These are phyloP conservation scores for Physcia stellaris DNA, from an alignment of 495 filamentous ascomycete genomes.

Conservation along the genomic window DNA sequence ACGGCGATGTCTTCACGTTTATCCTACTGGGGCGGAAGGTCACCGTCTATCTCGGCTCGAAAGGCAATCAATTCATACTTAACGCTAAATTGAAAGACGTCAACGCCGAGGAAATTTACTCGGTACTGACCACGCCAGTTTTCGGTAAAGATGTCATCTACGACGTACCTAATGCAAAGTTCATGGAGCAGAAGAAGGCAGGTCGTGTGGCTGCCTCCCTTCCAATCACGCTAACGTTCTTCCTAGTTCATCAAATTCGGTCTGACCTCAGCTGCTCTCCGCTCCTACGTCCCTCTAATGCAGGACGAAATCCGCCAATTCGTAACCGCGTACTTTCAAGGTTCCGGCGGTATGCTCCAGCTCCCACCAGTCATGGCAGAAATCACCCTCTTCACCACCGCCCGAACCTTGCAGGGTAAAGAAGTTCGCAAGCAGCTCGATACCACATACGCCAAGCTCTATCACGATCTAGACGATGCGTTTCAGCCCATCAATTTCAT, in stretches of 20 bases:
- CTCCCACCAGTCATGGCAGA: constrained; percentile 61
- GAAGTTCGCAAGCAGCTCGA: constrained; percentile 67
- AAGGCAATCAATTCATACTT: constrained; percentile 77
- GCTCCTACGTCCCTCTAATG: constrained; percentile 66
- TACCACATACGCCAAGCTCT: constrained; percentile 56
- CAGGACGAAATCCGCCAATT: constrained; percentile 59
- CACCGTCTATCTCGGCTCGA: constrained; percentile 61
- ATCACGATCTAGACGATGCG: constrained; percentile 75
- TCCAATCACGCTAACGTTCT: background rate
- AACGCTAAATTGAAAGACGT: constrained; percentile 75
- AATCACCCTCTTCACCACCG: constrained; percentile 76
- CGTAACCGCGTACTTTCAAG: constrained; percentile 54
- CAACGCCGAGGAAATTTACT: constrained; percentile 71
- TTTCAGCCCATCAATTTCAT: constrained; percentile 77
- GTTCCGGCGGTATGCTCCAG: constrained; percentile 47
- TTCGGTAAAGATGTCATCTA: constrained; percentile 81
- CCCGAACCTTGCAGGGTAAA: constrained; percentile 64
- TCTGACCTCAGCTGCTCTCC: constrained; percentile 62
- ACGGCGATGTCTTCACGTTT: constrained; percentile 73
- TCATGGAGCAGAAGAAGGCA: constrained; percentile 72
- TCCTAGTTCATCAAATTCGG: constrained; percentile 75
- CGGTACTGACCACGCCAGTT: constrained; percentile 68
- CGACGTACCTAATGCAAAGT: constrained; percentile 73
- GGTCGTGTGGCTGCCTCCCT: background rate
- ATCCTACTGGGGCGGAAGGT: constrained; percentile 61